These are phyloP conservation scores for Samsoniella hepiali DNA, from an alignment of 2,329 filamentous ascomycete genomes.

Conservation along the genomic window DNA sequence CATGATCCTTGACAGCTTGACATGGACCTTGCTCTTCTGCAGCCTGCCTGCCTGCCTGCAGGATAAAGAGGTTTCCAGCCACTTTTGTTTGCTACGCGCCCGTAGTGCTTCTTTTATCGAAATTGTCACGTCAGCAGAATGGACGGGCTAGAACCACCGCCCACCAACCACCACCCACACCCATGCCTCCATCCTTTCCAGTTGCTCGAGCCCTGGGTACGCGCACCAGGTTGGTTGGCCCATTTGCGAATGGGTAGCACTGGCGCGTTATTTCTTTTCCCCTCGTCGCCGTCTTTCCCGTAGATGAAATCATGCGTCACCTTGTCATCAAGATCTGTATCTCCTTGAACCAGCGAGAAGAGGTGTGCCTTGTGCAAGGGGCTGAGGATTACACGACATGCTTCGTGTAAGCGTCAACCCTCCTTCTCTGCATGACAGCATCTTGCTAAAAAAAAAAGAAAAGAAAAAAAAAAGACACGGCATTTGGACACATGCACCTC, in stretches of 20 bases:
- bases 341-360: too few relatives aligned
- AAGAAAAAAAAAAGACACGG: background rate
- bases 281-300: background rate
- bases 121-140: background rate
- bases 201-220: too few relatives aligned
- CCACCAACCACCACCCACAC: background rate
- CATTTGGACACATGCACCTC: background rate
- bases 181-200: too few relatives aligned
- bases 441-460: background rate
- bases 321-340: too few relatives aligned
- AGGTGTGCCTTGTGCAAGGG: background rate
- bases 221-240: too few relatives aligned
- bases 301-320: background rate
- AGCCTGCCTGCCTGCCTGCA: too few relatives aligned
- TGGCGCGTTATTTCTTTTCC: background rate
- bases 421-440: too few relatives aligned
- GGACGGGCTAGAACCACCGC: background rate
- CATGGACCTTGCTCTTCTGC: too few relatives aligned
- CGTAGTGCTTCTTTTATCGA: background rate
- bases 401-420: background rate
- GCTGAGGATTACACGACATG: background rate
- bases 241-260: too few relatives aligned
- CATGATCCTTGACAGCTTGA: background rate
- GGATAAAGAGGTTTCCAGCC: background rate
- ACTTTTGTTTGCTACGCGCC: conserved; percentile 10